Base-by-base conservation (phyloP, 2,329 filamentous ascomycete genomes). In the Alternaria novae-zelandiae region DNA sequence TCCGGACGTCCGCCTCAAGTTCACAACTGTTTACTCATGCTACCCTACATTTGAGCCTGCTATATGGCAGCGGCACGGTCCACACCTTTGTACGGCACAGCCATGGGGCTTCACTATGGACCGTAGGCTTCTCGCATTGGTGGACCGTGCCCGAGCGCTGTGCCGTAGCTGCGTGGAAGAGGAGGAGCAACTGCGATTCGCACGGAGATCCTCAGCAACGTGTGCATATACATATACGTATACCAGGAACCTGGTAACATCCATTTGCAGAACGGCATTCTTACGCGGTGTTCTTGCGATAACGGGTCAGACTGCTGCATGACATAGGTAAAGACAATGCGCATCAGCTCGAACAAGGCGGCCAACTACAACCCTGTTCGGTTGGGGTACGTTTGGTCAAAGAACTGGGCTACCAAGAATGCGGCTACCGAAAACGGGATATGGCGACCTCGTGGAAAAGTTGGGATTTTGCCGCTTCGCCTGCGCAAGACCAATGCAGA, bases 231-330 rank as follows among this genome's bases (percentile, higher is more conserved):
- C 49, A 62, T 63, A 62, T 69, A 66, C 15, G 44, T 51, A 28
- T 63, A 64, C 72, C 73, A 64, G 54, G 65, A 57, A 58, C 60
- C 58, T 63, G 68, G 68, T 61, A 57, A 43, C 15, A 5, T 41
- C 36, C 13, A 44, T 26, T 47, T 32, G 50, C 57, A 49, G 32
- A 25, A 57, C 11, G 47, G 57, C 41, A 46, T 60, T 47, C 64
- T 61, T 58, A 45, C 61, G 65, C 17, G 28, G 58, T 55, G 55
- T 41, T 44, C 56, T 57, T 62, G 59, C 57, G 21, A 59, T 49
- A 44, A 61, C 53, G 45, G 59, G 56, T 53, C 21, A 55, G 64
- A 63, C 45, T 67, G 64, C 68, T 63, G 61, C 60, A 41, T 21
- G 21, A 13, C 20, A 23, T 23, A 23, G 44, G 44, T 15, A 15